phyloP scores from a whole-genome alignment of 139 green algal genomes.

The Micractinium sp. region DNA sequence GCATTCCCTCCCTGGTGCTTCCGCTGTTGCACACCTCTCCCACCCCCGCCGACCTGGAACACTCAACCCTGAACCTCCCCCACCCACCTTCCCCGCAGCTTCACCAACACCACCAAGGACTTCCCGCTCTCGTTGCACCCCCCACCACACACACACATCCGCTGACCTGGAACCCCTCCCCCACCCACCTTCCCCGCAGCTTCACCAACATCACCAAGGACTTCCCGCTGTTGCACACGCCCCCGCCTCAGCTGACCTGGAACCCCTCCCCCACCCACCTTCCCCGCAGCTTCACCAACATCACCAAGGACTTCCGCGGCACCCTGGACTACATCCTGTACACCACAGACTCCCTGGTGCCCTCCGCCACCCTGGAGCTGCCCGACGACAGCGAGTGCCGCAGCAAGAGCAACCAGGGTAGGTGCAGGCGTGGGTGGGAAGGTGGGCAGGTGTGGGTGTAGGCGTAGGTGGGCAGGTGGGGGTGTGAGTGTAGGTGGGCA shows the following conservation, averaged over 20 bases:
- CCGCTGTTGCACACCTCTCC: too few relatives aligned
- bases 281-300: slow-evolving; percentile 83
- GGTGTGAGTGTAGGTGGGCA: too few relatives aligned
- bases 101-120: slow-evolving; percentile 89
- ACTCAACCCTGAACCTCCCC: background rate
- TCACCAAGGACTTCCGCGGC: slow-evolving; percentile 87
- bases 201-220: slow-evolving; percentile 91
- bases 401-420: slow-evolving; percentile 24
- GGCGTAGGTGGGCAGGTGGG: background rate
- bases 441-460: background rate
- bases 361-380: slow-evolving; percentile 89
- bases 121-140: slow-evolving; percentile 44
- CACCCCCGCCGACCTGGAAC: background rate
- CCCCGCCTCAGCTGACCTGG: background rate
- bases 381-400: slow-evolving; percentile 77
- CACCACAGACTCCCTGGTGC: slow-evolving; percentile 79
- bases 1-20: too few relatives aligned
- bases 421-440: background rate
- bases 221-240: slow-evolving; percentile 59
- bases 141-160: background rate
- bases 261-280: background rate
- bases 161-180: background rate
- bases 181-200: background rate
- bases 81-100: slow-evolving; percentile 33
- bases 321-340: slow-evolving; percentile 98